Evolutionary conservation across 2,329 filamentous ascomycete genomes (phyloP).

Genomic region (Plenodomus biglobosus): DNA sequence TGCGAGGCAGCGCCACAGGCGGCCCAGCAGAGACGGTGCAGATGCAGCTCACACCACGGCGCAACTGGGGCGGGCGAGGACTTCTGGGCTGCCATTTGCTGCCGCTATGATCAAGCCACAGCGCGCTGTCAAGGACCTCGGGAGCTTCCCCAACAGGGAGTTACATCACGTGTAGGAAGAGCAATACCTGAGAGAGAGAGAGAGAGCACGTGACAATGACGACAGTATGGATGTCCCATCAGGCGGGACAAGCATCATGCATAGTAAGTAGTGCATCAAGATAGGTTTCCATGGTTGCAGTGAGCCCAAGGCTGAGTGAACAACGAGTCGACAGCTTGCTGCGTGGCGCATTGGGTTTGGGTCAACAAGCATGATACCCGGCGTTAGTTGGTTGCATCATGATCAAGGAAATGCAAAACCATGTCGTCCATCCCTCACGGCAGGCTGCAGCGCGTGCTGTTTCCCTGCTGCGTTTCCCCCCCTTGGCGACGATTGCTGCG

Average conservation of each 20-base stretch:
- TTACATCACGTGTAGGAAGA: no score
- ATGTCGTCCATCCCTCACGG: not conserved
- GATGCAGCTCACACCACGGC: conserved; percentile 72
- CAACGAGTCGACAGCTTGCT: conserved; percentile 17
- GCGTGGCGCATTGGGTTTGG: conserved; percentile 42
- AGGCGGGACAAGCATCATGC: no score
- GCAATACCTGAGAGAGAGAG: no score
- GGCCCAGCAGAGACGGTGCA: conserved; percentile 57
- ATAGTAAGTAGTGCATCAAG: no score
- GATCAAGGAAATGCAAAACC: not conserved
- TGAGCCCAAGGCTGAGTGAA: not conserved
- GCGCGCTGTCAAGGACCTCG: no score
- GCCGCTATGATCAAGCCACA: conserved; percentile 58
- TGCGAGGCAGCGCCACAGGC: conserved; percentile 51
- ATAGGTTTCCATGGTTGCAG: not conserved
- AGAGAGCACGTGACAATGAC: no score
- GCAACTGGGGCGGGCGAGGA: conserved; percentile 87
- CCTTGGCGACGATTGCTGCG: not conserved
- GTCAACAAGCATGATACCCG: conserved; percentile 40
- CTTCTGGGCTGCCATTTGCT: conserved; percentile 88
- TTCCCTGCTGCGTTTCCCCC: not conserved
- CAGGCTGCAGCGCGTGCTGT: not conserved
- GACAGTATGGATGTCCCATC: no score
- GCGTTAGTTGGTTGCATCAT: conserved; percentile 24
- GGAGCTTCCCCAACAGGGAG: no score